Conservation (phyloP, 306 rosid species). For the Malus asiatica region DNA sequence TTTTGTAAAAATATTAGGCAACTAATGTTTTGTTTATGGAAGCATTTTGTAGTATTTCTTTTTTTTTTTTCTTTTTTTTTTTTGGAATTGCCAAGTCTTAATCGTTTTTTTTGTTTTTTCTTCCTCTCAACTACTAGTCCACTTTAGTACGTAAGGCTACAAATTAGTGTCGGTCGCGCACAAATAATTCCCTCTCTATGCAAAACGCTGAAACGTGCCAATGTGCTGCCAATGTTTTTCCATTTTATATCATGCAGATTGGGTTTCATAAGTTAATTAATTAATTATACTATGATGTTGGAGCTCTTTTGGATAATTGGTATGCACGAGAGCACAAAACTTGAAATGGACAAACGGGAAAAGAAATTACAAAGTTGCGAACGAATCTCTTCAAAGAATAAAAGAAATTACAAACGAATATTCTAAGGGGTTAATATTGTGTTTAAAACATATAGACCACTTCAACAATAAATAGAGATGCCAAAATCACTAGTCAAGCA, state of each 20-base stretch:
- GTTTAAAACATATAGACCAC: background rate
- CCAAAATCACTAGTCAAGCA: background rate
- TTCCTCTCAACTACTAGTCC: background rate
- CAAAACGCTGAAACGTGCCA: conserved; percentile 1
- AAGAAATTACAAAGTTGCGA: background rate
- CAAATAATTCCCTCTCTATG: background rate
- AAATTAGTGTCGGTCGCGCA: background rate
- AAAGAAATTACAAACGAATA: background rate
- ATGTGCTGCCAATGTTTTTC: background rate
- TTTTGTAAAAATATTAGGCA: conserved; percentile 24
- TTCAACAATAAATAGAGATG: background rate
- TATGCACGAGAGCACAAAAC: background rate
- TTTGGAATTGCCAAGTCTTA: background rate
- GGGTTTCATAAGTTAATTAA: background rate
- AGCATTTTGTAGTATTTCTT: background rate
- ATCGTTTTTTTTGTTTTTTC: background rate
- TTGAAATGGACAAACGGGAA: background rate
- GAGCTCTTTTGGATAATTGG: background rate
- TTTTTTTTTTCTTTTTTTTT: background rate
- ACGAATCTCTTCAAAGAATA: background rate
- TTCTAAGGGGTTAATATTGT: conserved; percentile 3
- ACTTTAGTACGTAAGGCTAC: background rate
- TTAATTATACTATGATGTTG: background rate
- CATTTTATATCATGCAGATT: background rate
- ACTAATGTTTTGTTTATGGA: conserved; percentile 16